These are phyloP conservation scores for Tolypocladium amazonense DNA, from an alignment of 2,329 filamentous ascomycete genomes.

Conservation along the genomic window DNA sequence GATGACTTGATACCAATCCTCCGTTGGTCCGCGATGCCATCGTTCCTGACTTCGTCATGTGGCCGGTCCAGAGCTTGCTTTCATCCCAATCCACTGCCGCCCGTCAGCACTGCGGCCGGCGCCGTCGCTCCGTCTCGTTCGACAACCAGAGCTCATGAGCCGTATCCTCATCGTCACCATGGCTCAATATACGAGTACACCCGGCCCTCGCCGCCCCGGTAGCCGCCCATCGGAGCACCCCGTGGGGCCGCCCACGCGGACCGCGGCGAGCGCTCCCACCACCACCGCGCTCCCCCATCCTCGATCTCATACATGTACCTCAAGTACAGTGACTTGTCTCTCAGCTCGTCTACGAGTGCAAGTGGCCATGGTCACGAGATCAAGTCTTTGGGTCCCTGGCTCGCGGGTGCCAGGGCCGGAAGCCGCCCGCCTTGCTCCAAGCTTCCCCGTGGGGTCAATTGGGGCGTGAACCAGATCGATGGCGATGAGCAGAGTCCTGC, in stretches of 20 bases:
- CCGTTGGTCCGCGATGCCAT: background rate
- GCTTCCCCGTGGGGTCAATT: background rate
- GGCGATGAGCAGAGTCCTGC: background rate
- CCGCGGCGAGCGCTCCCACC: background rate
- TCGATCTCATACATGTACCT: background rate
- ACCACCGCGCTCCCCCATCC: background rate
- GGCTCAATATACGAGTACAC: background rate
- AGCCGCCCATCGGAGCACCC: background rate
- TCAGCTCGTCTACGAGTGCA: background rate
- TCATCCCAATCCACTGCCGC: background rate
- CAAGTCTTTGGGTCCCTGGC: background rate
- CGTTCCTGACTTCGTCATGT: background rate
- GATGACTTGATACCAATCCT: background rate
- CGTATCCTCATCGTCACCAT: background rate
- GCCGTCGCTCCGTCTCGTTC: background rate
- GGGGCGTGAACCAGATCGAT: background rate
- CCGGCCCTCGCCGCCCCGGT: background rate
- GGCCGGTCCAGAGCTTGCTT: background rate
- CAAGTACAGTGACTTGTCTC: background rate
- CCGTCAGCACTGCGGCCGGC: background rate
- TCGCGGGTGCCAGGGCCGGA: background rate
- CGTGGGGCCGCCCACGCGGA: background rate
- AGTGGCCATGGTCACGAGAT: background rate
- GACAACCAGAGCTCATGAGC: background rate
- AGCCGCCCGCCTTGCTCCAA: background rate